phyloP scores from a whole-genome alignment of 2,329 filamentous ascomycete species.

The Penicillium sp. region DNA sequence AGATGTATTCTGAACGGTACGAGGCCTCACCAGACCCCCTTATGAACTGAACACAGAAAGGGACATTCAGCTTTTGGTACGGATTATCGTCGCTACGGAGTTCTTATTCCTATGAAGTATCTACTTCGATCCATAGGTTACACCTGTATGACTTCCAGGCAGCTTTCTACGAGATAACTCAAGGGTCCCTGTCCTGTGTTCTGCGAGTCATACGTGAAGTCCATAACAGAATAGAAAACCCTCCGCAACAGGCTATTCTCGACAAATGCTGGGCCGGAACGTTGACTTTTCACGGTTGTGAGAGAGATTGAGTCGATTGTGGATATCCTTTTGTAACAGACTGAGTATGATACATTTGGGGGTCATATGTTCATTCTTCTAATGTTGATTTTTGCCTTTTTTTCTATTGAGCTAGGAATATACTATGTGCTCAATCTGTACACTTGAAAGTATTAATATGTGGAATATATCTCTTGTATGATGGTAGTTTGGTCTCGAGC shows the following conservation, averaged over 20 bases:
- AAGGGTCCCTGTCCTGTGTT: not conserved
- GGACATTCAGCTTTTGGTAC: not conserved
- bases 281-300: not conserved
- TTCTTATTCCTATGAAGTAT: not conserved
- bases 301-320: not conserved
- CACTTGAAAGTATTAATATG: no score
- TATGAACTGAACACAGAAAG: not conserved
- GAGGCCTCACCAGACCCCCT: no score
- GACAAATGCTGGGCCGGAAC: not conserved
- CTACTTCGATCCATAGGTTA: not conserved
- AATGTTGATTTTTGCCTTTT: no score
- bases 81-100: not conserved
- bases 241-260: not conserved
- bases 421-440: not conserved
- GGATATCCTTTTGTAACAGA: not conserved
- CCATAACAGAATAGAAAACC: not conserved
- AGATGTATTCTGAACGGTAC: not conserved
- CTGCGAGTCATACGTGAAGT: not conserved
- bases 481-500: no score
- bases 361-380: not conserved
- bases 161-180: not conserved
- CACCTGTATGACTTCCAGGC: not conserved
- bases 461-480: not conserved
- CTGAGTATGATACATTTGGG: not conserved
- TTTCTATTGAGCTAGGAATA: no score